Evolutionary conservation across 169 alveolate genomes (phyloP).

Genomic region (Plasmodium gonderi): DNA sequence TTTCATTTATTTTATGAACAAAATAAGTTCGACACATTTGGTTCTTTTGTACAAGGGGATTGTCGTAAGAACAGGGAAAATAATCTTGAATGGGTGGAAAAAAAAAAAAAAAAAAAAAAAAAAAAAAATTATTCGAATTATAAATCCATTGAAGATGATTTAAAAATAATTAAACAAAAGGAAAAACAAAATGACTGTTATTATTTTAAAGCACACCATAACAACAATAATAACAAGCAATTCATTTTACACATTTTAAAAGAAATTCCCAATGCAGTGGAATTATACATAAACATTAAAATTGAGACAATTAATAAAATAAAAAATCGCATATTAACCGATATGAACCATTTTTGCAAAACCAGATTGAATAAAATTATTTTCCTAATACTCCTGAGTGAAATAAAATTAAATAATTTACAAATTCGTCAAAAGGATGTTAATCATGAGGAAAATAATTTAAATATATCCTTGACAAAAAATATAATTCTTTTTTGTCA

Average conservation of each 20-base stretch:
- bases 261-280: constrained; percentile 30
- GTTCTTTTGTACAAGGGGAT: neutral
- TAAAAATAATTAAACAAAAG: constrained; percentile 24
- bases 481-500: constrained; percentile 31
- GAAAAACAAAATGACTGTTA: constrained; percentile 26
- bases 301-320: constrained; percentile 48
- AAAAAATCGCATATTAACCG: constrained; percentile 24
- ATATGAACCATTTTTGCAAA: constrained; percentile 49
- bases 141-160: constrained; percentile 48
- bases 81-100: neutral
- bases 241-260: constrained; percentile 36
- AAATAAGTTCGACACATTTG: neutral
- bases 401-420: constrained; percentile 59
- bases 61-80: neutral
- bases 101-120: neutral
- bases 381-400: constrained; percentile 37
- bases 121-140: constrained; percentile 29
- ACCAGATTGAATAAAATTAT: constrained; percentile 27
- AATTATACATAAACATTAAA: constrained; percentile 62
- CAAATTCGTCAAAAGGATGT: constrained; percentile 14
- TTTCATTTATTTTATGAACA: constrained; percentile 63
- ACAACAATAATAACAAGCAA: neutral
- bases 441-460: neutral
- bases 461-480: neutral
- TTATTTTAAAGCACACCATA: constrained; percentile 19